Percentiles rank a stretch among this genome's conserved stretches.
Conservation (phyloP, 129 eudicot species). For the Helianthus tuberosus region DNA sequence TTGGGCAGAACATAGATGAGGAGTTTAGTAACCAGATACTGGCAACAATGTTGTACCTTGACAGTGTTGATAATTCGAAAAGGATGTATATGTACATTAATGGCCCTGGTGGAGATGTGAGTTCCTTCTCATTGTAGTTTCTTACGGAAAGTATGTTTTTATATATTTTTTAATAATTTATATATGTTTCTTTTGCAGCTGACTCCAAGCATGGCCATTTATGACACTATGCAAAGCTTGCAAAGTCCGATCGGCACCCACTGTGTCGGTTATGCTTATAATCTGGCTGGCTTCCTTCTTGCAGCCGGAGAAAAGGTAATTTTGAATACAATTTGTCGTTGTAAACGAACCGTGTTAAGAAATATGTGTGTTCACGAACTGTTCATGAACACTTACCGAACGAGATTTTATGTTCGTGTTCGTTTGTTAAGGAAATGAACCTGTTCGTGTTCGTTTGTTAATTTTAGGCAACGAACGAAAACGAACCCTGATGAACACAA, state of each 20-base stretch:
- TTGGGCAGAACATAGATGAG: conserved; percentile 73
- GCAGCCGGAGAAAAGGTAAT: conserved; percentile 94
- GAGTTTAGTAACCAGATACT: conserved; percentile 72
- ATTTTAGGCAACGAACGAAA: too few species aligned
- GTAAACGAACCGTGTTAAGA: too few species aligned
- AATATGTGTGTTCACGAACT: too few species aligned
- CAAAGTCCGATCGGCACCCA: conserved; percentile 75
- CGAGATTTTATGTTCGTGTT: too few species aligned
- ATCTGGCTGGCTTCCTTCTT: conserved; percentile 77
- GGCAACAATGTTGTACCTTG: conserved; percentile 88
- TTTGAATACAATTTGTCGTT: not conserved
- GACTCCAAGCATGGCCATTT: conserved; percentile 81
- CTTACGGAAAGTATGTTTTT: not conserved
- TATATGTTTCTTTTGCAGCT: conserved; percentile 51
- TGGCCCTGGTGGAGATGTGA: conserved; percentile 92
- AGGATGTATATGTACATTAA: conserved; percentile 69
- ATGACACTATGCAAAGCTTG: conserved; percentile 92
- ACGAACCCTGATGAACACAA: too few species aligned
- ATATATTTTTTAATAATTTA: not conserved
- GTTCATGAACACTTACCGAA: too few species aligned
- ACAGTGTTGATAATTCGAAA: conserved; percentile 59
- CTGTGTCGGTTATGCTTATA: conserved; percentile 70
- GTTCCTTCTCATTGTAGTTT: conserved; percentile 39
- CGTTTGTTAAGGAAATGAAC: too few species aligned
- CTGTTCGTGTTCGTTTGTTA: too few species aligned